phyloP scores from a whole-genome alignment of 371 early-diverging fungal species.

The Actinomucor elegans region DNA sequence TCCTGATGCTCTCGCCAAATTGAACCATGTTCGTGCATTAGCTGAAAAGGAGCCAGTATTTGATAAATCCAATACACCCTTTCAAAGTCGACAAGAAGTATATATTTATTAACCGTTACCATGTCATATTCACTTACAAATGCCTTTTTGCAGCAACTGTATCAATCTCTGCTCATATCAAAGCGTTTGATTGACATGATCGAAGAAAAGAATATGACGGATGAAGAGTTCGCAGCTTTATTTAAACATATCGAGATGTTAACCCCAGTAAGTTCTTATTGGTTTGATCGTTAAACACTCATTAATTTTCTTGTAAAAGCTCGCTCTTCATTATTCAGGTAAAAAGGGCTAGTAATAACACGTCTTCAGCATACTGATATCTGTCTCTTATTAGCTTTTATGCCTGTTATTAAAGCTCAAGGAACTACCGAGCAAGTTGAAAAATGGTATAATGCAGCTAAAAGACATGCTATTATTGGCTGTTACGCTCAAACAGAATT shows the following conservation, averaged over 20 bases:
- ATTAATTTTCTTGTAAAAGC: conserved; percentile 22
- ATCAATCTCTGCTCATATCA: conserved; percentile 24
- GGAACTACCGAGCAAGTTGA: conserved; percentile 70
- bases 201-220: conserved; percentile 37
- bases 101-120: not conserved
- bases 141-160: conserved; percentile 28
- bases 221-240: conserved; percentile 30
- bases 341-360: not conserved
- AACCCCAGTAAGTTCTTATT: conserved; percentile 42
- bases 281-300: not conserved
- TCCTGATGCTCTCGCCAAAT: conserved; percentile 22
- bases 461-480: conserved; percentile 74
- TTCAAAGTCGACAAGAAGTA: conserved; percentile 44
- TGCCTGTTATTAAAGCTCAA: conserved; percentile 72
- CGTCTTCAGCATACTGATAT: not conserved
- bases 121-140: not conserved
- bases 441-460: conserved; percentile 68
- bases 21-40: conserved; percentile 32
- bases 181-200: conserved; percentile 37
- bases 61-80: conserved; percentile 27
- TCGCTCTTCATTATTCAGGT: conserved; percentile 52
- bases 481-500: conserved; percentile 88
- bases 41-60: conserved; percentile 51
- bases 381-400: conserved; percentile 49
- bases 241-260: conserved; percentile 33